Evolutionary conservation across 768 basidiomycete species (phyloP), one percentile per base, ranked within the genome.

Genomic region (Collybiopsis confluens): DNA sequence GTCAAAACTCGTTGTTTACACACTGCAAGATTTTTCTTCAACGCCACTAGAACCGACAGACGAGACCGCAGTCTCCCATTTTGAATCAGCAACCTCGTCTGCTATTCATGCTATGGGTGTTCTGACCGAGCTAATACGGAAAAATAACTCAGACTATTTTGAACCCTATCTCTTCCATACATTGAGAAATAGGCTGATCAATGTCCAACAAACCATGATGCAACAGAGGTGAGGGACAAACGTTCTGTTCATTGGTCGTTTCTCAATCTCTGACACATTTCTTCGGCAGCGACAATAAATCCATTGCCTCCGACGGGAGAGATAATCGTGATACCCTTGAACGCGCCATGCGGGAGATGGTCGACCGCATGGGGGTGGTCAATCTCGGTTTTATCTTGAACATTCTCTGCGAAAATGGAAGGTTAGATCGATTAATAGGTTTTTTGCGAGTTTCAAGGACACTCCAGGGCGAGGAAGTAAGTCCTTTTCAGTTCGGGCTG

Each of bases 81-180:
- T 75, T 62, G 61, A 85, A 70, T 73, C 84, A 62, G 59, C 81
- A 7, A 78, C 80, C 1, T 97, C 94, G 10, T 91, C 92, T 6
- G 85, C 98, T 50, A 78, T 89, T 24, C 84, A 93, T 58, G 86
- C 91, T 10, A 89, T 95, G 60, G 86, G 88, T 40, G 85, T 98
- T 62, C 76, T 98, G 56, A 88, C 95, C 59, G 96, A 98, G 66
- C 79, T 97, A 37, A 97, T 98, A 59, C 82, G 95, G 49, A 94
- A 98, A 67, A 98, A 98, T 69, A 98, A 98, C 67, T 96, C 95
- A 36, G 96, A 99, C 67, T 98, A 94, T 65, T 95, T 97, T 64
- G 97, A 99, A 70, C 96, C 95, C 4, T 96, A 94, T 67, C 78
- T 98, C 11, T 98, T 97, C 71, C 95, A 97, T 64, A 93, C 91